Base-by-base conservation (phyloP, 1,284 basidiomycete species). In the Pyrrhoderma noxium region DNA sequence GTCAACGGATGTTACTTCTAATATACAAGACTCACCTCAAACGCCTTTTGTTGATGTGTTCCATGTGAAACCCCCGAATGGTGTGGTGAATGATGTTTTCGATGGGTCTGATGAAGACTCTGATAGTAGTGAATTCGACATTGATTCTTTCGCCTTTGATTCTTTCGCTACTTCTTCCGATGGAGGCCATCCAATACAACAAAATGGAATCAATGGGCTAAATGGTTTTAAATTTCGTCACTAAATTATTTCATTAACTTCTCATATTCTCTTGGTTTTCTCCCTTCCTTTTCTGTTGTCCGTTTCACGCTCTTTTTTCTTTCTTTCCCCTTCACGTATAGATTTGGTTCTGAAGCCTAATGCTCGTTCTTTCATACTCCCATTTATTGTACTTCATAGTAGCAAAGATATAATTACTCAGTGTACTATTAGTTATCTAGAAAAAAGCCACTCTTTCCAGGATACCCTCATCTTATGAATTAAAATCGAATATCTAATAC, bases 31-130 rank as follows among this genome's bases (percentile, higher is more conserved):
- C 57, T 67, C 72, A 7, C 85, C 86, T 2, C 80, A 80, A 59
- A 89, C 85, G 13, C 86, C 85, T 1, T 86, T 86, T 65, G 68
- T 79, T n/a, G 85, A 88, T 61, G 80, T 84, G 23, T 89, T 89
- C 70, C 72, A 75, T 50, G 76, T 88, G 3, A 51, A 52, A 19
- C 59, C 67, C 52, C 61, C 67, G 16, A 61, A 46, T 19, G 47
- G 16, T 7, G 16, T 36, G 7, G 25, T 41, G 3, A 27, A 49
- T 18, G 41, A 65, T n/a, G 21, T 18, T 5, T 68, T 66, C 47
- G 67, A 70, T n/a, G 74, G 75, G 34, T 65, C 65, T 2, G 65
- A 69, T 16, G 66, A 69, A 13, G 66, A 66, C 34, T 67, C 65
- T 19, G 68, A 71, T n/a, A 62, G 60, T 56, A 72, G 69, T 56